Base-by-base conservation (phyloP, 306 rosid genomes). In the Cercis canadensis region DNA sequence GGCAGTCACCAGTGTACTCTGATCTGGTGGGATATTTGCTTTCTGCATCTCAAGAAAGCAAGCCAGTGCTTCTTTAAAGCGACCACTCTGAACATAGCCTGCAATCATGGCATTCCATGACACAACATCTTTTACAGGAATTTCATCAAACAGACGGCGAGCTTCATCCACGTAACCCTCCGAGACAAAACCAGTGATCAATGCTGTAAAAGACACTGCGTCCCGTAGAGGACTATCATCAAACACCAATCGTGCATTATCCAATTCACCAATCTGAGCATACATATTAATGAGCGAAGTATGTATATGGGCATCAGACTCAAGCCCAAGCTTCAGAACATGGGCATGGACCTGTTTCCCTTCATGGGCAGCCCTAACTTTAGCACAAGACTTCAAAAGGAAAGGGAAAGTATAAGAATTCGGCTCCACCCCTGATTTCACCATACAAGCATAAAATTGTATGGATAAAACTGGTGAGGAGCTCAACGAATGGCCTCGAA, bases 91-190 rank as follows among this genome's bases (percentile, higher is more conserved):
- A 0, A 81, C 89, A 31, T 85, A 88, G 17, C 89, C 98, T 0
- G 97, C 75, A 80, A 90, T 84, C 89, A 93, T 88, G 21, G 98
- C 96, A 81, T 93, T 93, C 97, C 98, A 90, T 0, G 89, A 75
- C 43, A 90, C 98, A 13, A 82, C 87, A 70, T 90, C 97, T 65
- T 84, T 90, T 1, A 8, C 8, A 0, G 80, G 82, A 47, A 88
- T 90, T 69, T 88, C 77, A 50, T 85, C 84, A 33, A 93, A 93
- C n/a, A 88, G 80, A 0, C 49, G 29, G 7, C 87, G 75, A 45
- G 94, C 97, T 21, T 83, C 85, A 44, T 88, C 90, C 53, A 87
- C 74, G 41, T 34, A 70, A 50, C 89, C 96, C 80, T 67, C 57
- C 3, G 80, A 75, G 8, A 83, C 79, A 61, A 86, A 93, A 0